Conservation (phyloP, 2,329 filamentous ascomycete species). For the Zasmidium cellare region DNA sequence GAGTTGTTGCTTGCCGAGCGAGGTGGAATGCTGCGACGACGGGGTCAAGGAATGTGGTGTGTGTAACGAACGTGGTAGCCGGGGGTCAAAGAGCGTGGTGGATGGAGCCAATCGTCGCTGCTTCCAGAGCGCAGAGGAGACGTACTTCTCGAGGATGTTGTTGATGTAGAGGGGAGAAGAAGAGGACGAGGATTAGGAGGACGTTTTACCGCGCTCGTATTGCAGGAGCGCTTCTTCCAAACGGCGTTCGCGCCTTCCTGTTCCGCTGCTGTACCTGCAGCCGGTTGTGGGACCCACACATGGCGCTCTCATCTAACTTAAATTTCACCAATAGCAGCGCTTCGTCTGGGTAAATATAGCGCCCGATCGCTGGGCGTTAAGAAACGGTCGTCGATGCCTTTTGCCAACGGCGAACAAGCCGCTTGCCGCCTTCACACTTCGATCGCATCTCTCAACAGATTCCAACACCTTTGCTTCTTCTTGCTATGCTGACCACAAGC, state of each 20-base stretch:
- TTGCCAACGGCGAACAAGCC: no score
- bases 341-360: background rate
- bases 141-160: background rate
- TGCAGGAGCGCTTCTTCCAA: background rate
- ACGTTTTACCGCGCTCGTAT: background rate
- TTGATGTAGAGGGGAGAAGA: background rate
- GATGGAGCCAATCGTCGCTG: slow-evolving; percentile 1
- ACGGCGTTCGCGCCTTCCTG: no score
- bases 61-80: slow-evolving; percentile 1
- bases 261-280: background rate
- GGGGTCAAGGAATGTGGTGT: slow-evolving; percentile 21
- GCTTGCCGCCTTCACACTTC: background rate
- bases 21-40: slow-evolving; percentile 21
- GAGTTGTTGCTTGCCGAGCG: slow-evolving; percentile 6
- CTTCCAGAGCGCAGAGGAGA: slow-evolving; percentile 10
- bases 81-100: slow-evolving; percentile 17
- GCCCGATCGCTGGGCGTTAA: background rate
- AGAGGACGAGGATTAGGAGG: background rate
- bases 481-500: background rate
- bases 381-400: no score
- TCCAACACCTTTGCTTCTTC: background rate
- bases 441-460: background rate
- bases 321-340: background rate
- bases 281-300: background rate
- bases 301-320: background rate